Conservation (phyloP, 495 filamentous ascomycete genomes). For the Penicillium desertorum region DNA sequence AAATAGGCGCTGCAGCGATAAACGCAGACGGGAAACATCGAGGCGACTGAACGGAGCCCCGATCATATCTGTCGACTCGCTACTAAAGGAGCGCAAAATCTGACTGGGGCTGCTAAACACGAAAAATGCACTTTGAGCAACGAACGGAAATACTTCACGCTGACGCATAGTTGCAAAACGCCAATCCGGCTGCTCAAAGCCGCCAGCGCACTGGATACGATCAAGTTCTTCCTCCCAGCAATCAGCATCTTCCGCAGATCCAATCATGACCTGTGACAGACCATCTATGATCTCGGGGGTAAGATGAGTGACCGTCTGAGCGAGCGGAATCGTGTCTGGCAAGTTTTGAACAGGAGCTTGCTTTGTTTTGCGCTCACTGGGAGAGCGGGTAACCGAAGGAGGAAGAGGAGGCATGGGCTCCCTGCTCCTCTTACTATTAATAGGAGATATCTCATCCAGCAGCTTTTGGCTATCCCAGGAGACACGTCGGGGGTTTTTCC, state of each 20-base stretch:
- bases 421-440: conserved; percentile 14
- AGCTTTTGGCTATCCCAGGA: conserved; percentile 48
- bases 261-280: conserved; percentile 36
- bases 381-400: conserved; percentile 19
- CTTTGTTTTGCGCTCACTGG: conserved; percentile 26
- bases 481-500: conserved; percentile 41
- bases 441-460: conserved; percentile 29
- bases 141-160: conserved; percentile 53
- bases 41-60: conserved; percentile 17
- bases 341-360: conserved; percentile 11
- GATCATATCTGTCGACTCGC: conserved; percentile 25
- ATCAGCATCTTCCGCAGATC: conserved; percentile 39
- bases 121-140: conserved; percentile 73
- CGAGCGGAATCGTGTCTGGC: conserved; percentile 20
- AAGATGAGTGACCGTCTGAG: conserved; percentile 47
- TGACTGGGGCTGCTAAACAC: conserved; percentile 65
- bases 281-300: conserved; percentile 43
- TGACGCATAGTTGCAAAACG: conserved; percentile 41
- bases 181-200: conserved; percentile 43
- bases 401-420: background rate
- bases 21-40: conserved; percentile 34
- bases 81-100: conserved; percentile 63
- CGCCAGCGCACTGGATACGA: conserved; percentile 40
- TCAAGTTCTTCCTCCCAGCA: conserved; percentile 43
- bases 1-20: conserved; percentile 37